Evolutionary conservation across 2,329 filamentous ascomycete species (phyloP).

Genomic region (Dactylella cylindrospora): DNA sequence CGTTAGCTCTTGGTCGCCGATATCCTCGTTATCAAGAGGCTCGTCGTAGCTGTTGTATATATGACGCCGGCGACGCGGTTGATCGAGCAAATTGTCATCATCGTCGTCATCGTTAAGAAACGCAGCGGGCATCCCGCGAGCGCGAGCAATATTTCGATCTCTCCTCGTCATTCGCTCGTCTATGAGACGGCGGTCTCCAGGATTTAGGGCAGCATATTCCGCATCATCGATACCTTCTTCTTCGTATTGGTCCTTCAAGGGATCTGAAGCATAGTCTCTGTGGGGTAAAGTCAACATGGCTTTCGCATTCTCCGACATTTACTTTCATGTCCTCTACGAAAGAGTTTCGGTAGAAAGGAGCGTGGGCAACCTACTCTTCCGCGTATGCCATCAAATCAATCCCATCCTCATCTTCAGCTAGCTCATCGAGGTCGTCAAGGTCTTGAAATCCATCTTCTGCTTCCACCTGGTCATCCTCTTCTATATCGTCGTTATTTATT

Average conservation of each 20-base stretch:
- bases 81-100: conserved; percentile 81
- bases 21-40: conserved; percentile 81
- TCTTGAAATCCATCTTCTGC: conserved; percentile 59
- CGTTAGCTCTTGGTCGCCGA: conserved; percentile 87
- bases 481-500: conserved; percentile 39
- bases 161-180: conserved; percentile 72
- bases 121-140: conserved; percentile 68
- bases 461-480: conserved; percentile 45
- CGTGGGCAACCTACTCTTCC: conserved; percentile 64
- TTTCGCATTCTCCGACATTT: no score
- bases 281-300: not conserved
- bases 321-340: no score
- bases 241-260: conserved; percentile 71
- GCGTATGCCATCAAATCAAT: conserved; percentile 70
- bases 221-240: conserved; percentile 72
- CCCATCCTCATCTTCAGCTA: conserved; percentile 64
- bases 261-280: conserved; percentile 69
- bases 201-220: conserved; percentile 70
- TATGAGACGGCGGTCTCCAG: conserved; percentile 67
- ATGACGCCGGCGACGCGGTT: conserved; percentile 80
- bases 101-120: conserved; percentile 82
- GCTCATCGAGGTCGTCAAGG: conserved; percentile 63
- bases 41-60: conserved; percentile 73
- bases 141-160: conserved; percentile 69
- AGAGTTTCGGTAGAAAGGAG: conserved; percentile 57